phyloP scores from a whole-genome alignment of 2,329 filamentous ascomycete genomes.

The Cercospora zeae-maydis region DNA sequence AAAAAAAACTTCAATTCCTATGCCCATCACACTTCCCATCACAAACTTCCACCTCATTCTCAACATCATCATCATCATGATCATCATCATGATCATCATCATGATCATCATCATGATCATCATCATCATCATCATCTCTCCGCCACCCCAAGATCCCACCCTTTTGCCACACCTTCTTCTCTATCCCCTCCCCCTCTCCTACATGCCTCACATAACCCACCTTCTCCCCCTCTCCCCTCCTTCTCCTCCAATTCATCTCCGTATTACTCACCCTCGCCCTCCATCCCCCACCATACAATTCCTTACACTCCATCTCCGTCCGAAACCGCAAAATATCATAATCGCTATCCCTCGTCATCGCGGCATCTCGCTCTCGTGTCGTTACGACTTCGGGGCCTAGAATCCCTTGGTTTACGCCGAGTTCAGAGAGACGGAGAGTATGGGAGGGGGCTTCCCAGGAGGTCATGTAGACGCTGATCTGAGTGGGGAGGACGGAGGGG shows the following conservation, averaged over 20 bases:
- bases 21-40: conserved; percentile 7
- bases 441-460: neutral
- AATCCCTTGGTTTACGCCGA: neutral
- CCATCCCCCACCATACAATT: conserved; percentile 11
- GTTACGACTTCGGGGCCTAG: neutral
- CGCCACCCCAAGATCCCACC: neutral
- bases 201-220: conserved; percentile 9
- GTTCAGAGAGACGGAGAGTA: neutral
- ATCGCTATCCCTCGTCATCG: conserved; percentile 15
- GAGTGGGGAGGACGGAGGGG: neutral
- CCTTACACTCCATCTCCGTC: conserved; percentile 11
- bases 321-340: conserved; percentile 18
- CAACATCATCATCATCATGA: neutral
- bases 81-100: no score
- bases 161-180: neutral
- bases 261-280: conserved; percentile 17
- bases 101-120: no score
- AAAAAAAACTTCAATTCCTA: neutral
- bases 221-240: neutral
- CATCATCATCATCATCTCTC: neutral
- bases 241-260: conserved; percentile 17
- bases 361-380: conserved; percentile 14
- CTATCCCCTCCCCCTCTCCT: neutral
- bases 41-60: conserved; percentile 1
- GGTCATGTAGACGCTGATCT: conserved; percentile 12